Evolutionary conservation across 257 asterid species (phyloP).

Genomic region (Fraxinus excelsior): DNA sequence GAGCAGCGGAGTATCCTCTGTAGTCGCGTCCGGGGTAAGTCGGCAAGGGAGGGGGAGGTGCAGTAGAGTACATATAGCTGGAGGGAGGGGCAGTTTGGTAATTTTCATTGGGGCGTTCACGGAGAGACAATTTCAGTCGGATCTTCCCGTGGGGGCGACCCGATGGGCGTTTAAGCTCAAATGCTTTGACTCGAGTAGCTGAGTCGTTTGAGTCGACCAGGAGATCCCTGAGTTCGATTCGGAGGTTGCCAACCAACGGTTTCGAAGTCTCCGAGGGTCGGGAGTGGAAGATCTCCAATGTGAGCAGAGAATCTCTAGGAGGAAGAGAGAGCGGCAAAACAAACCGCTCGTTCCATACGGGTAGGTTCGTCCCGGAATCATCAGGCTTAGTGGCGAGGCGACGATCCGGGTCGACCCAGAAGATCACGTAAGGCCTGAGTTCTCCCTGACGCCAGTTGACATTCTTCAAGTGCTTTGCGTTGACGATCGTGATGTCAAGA

Average conservation of each 20-base stretch:
- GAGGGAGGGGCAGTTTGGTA: constrained; percentile 74
- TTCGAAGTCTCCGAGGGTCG: constrained; percentile 85
- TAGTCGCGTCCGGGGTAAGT: constrained; percentile 33
- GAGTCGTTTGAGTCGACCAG: constrained; percentile 38
- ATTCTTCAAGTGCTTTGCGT: constrained; percentile 86
- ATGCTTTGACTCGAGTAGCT: constrained; percentile 27
- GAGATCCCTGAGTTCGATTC: constrained; percentile 56
- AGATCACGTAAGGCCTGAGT: constrained; percentile 76
- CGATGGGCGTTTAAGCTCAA: constrained; percentile 74
- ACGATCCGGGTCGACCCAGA: constrained; percentile 86
- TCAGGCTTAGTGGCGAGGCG: constrained; percentile 87
- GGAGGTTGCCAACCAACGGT: constrained; percentile 73
- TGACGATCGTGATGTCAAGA: constrained; percentile 68
- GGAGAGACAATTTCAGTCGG: constrained; percentile 57
- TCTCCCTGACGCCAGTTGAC: constrained; percentile 88
- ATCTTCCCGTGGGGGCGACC: constrained; percentile 94
- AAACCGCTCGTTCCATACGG: constrained; percentile 90
- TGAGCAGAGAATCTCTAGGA: constrained; percentile 52
- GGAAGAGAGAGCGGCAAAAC: constrained; percentile 54
- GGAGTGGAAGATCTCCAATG: constrained; percentile 81
- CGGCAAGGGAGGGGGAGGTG: constrained; percentile 50
- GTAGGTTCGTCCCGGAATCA: constrained; percentile 64
- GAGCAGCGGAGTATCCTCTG: constrained; percentile 44
- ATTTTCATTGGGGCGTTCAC: constrained; percentile 54
- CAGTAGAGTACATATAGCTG: constrained; percentile 52